Conservation (phyloP, 2,329 filamentous ascomycete genomes). For the Aspergillus sp. region DNA sequence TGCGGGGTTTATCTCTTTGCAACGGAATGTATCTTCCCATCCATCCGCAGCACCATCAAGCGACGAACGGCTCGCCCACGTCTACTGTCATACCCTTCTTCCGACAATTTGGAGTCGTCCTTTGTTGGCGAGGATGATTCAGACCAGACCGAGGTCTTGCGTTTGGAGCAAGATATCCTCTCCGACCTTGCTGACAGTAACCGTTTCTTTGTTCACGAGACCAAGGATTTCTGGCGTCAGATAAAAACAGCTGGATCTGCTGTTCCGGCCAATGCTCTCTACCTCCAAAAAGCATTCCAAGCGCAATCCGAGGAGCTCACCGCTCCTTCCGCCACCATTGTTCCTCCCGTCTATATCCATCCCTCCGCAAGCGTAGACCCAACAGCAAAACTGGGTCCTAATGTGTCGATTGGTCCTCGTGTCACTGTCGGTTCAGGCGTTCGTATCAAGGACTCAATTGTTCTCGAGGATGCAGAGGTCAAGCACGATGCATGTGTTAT, state of each 20-base stretch:
- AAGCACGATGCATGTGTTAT: slow-evolving; percentile 95
- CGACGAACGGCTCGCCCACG: slow-evolving; percentile 88
- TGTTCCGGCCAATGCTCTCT: slow-evolving; percentile 93
- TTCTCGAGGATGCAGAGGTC: slow-evolving; percentile 91
- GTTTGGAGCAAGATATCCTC: slow-evolving; percentile 94
- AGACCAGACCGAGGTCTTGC: slow-evolving; percentile 80
- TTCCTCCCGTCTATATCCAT: slow-evolving; percentile 93
- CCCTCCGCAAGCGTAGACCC: slow-evolving; percentile 87
- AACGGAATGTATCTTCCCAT: slow-evolving; percentile 93
- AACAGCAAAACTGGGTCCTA: slow-evolving; percentile 92
- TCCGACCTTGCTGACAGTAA: slow-evolving; percentile 94
- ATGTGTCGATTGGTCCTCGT: slow-evolving; percentile 93
- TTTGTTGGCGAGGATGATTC: slow-evolving; percentile 70
- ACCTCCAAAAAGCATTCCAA: slow-evolving; percentile 92
- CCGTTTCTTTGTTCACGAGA: slow-evolving; percentile 97
- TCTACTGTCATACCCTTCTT: slow-evolving; percentile 91
- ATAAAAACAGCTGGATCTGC: slow-evolving; percentile 99
- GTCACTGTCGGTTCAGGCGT: slow-evolving; percentile 80
- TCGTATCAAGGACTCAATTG: slow-evolving; percentile 92
- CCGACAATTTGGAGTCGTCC: slow-evolving; percentile 80
- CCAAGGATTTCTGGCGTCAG: slow-evolving; percentile 99
- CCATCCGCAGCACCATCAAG: slow-evolving; percentile 92
- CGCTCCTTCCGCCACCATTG: slow-evolving; percentile 78
- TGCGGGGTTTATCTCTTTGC: slow-evolving; percentile 98
- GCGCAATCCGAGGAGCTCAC: slow-evolving; percentile 77